phyloP scores from a whole-genome alignment of 768 basidiomycete species.

The Suillus discolor region DNA sequence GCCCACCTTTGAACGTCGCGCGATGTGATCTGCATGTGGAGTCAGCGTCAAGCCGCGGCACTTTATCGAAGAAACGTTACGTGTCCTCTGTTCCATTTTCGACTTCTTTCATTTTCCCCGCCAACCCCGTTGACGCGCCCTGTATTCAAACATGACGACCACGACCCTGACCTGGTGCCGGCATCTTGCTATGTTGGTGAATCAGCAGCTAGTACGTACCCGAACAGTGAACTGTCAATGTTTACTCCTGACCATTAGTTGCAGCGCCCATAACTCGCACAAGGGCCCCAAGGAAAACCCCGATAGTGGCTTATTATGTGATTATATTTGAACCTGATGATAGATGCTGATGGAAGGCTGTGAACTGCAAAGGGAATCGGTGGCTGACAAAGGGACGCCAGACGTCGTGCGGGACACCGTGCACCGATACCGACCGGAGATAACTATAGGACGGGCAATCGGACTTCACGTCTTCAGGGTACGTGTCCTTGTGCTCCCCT shows the following conservation, averaged over 20 bases:
- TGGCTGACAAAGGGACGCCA: background rate
- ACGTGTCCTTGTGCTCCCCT: background rate
- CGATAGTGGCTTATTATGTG: too few relatives aligned
- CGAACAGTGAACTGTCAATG: background rate
- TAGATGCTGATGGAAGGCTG: too few relatives aligned
- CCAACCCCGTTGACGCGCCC: background rate
- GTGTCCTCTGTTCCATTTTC: background rate
- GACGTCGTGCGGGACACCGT: background rate
- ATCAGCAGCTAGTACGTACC: background rate
- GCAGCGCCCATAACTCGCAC: too few relatives aligned
- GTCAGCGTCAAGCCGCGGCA: too few relatives aligned
- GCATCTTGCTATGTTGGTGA: too few relatives aligned
- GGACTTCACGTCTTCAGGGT: background rate
- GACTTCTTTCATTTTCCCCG: slow-evolving; percentile 3
- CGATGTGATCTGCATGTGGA: background rate
- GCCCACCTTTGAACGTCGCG: too few relatives aligned
- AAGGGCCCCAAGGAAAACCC: background rate
- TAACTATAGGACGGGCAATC: background rate
- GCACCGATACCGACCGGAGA: background rate
- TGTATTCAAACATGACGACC: background rate
- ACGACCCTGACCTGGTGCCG: background rate
- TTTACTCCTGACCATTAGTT: background rate
- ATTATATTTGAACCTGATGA: too few relatives aligned
- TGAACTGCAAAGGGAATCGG: background rate
- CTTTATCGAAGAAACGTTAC: too few relatives aligned